Evolutionary conservation across 768 basidiomycete species (phyloP).

Genomic region (Lactarius tabidus): DNA sequence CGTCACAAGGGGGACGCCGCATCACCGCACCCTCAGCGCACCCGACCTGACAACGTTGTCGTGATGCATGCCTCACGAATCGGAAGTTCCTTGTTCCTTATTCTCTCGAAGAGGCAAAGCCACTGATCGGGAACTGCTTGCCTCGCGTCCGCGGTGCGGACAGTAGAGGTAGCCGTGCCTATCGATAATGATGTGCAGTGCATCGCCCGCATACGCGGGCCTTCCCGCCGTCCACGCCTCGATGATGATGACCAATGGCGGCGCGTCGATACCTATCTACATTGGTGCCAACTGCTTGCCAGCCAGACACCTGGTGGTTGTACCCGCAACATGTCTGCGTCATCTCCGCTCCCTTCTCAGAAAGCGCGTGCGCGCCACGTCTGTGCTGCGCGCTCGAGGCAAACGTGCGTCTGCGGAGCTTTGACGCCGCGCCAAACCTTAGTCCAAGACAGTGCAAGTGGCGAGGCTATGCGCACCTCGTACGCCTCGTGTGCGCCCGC

Average conservation of each 20-base stretch:
- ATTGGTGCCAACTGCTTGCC: not conserved
- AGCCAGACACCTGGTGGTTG: conserved; percentile 21
- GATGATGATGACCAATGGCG: conserved; percentile 17
- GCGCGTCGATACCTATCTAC: conserved; percentile 8
- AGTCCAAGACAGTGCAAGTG: not conserved
- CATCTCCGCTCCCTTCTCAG: conserved; percentile 21
- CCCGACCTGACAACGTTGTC: conserved; percentile 20
- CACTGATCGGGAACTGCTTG: conserved; percentile 24
- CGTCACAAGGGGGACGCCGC: conserved; percentile 21
- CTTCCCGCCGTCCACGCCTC: conserved; percentile 21
- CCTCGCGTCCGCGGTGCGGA: conserved; percentile 24
- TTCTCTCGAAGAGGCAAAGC: conserved; percentile 8
- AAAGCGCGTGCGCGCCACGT: conserved; percentile 12
- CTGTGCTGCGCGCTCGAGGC: conserved; percentile 18
- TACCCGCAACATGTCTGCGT: conserved; percentile 23
- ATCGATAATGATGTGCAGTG: conserved; percentile 22
- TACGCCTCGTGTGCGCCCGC: not conserved
- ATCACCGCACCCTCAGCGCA: conserved; percentile 25
- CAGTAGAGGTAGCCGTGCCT: conserved; percentile 21
- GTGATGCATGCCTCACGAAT: conserved; percentile 14
- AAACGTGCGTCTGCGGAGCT: conserved; percentile 6
- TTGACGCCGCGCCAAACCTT: not conserved
- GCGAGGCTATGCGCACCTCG: conserved; percentile 1
- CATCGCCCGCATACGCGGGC: conserved; percentile 17
- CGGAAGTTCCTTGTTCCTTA: conserved; percentile 20